Conservation (phyloP, 2,329 filamentous ascomycete species). For the Conoideocrella luteorostrata region DNA sequence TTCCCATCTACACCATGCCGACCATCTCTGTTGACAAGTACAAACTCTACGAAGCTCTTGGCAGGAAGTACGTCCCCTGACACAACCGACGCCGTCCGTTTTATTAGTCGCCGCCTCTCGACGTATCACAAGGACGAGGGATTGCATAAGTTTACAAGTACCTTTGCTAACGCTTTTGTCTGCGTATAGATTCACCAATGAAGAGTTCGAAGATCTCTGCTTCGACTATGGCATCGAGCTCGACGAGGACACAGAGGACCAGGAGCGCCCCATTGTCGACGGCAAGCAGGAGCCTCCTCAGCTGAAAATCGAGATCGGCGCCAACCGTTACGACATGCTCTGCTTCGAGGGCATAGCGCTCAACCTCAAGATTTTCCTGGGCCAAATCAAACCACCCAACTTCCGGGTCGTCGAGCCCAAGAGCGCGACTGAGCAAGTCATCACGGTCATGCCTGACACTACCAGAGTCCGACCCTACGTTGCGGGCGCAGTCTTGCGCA, state of each 20-base stretch:
- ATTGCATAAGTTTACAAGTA: too few relatives aligned
- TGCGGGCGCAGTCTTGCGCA: constrained; percentile 81
- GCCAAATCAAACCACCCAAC: constrained; percentile 67
- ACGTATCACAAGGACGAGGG: too few relatives aligned
- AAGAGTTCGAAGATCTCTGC: constrained; percentile 94
- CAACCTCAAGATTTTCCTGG: constrained; percentile 92
- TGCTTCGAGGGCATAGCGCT: constrained; percentile 95
- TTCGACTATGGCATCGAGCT: constrained; percentile 98
- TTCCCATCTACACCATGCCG: constrained; percentile 58
- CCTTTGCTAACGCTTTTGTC: constrained; percentile 15
- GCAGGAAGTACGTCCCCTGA: constrained; percentile 59
- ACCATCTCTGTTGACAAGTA: constrained; percentile 97
- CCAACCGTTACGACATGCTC: constrained; percentile 90
- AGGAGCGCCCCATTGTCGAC: constrained; percentile 66
- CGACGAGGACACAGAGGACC: constrained; percentile 85
- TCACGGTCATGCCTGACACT: constrained; percentile 73
- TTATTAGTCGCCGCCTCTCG: too few relatives aligned
- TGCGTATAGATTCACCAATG: constrained; percentile 66
- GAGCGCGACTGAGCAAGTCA: constrained; percentile 67
- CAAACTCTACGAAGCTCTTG: constrained; percentile 86
- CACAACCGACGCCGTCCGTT: constrained; percentile 8
- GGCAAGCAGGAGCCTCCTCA: constrained; percentile 82
- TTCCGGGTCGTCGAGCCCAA: constrained; percentile 70
- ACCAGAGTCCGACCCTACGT: constrained; percentile 78
- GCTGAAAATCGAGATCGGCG: constrained; percentile 96